Evolutionary conservation across 2,329 filamentous ascomycete genomes (phyloP), one percentile per base, ranked within the genome.

Genomic region (Chrysoporthe cubensis): DNA sequence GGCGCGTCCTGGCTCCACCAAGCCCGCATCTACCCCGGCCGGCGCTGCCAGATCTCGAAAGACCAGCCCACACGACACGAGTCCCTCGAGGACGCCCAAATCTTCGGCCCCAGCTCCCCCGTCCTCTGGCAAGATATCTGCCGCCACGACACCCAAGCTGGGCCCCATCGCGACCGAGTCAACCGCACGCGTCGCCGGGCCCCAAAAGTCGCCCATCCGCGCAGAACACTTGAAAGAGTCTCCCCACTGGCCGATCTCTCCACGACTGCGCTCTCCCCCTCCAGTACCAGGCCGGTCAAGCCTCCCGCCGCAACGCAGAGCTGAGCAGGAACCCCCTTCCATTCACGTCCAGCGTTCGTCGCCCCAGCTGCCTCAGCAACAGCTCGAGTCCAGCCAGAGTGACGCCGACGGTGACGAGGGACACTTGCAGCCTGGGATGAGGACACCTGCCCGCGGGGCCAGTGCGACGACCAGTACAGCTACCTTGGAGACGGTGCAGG

Each of bases 401-500:
- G 85, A 88, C 70, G 84, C 79, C 72, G 86, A 88, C 70, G 78
- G 78, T 66, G 87, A 88, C 71, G 87, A 88, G 50, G 71, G 76
- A 13, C 78, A 81, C 50, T 73, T 79, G n/a, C 78, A 79, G 57
- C 80, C 86, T 26, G 88, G 87, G 62, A 81, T 87, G 80, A 82
- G 85, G 75, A 88, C 88, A 21, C 87, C 88, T 32, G 85, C 83
- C 44, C 85, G 89, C 71, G 83, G 85, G 64, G 88, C 84, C 75
- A 86, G 84, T 67, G 86, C 84, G 63, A 65, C 44, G 43, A 48
- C 43, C 21, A 66, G 64, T 43, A 85, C 82, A 46, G 85, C 90
- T 61, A 88, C 87, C 60, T 81, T 97, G 67, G 95, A 97, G 80
- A 97, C 96, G 0, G 95, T 98, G 18, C 91, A 97, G 76, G 95